Evolutionary conservation across 768 basidiomycete species (phyloP).

Genomic region (Epithele typhae): DNA sequence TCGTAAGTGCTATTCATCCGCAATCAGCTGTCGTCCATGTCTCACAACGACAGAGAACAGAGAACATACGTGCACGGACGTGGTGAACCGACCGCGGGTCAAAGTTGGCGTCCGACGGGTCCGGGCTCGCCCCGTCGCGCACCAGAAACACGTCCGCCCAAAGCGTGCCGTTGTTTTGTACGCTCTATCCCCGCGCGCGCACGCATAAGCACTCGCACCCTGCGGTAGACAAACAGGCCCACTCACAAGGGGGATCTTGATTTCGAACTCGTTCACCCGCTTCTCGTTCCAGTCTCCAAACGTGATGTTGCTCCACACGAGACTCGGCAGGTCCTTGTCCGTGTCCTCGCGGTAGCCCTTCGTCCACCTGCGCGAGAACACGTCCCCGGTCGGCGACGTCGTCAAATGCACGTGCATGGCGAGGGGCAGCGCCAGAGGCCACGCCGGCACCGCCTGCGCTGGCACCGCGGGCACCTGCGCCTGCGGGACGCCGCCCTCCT

Average conservation of each 20-base stretch:
- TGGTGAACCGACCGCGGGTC: conserved; percentile 59
- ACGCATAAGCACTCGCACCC: no score
- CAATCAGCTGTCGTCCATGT: no score
- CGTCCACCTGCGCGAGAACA: conserved; percentile 55
- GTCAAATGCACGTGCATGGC: conserved; percentile 75
- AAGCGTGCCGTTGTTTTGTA: conserved; percentile 72
- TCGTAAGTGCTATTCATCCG: conserved; percentile 68
- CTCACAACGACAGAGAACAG: no score
- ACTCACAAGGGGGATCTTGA: conserved; percentile 67
- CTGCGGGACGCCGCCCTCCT: conserved; percentile 8
- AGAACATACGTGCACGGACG: conserved; percentile 70
- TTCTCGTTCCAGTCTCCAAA: conserved; percentile 74
- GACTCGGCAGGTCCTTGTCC: conserved; percentile 56
- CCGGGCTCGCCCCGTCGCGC: conserved; percentile 58
- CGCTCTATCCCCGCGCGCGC: conserved; percentile 41
- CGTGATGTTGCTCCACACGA: conserved; percentile 74
- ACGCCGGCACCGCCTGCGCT: conserved; percentile 47
- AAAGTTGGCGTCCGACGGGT: conserved; percentile 54
- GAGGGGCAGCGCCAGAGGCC: conserved; percentile 56
- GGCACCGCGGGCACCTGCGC: conserved; percentile 33
- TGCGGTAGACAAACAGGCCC: neutral
- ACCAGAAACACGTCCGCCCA: conserved; percentile 83
- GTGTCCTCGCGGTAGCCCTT: conserved; percentile 42
- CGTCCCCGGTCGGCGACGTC: conserved; percentile 56
- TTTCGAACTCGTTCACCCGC: conserved; percentile 48